Conservation (phyloP, 345 rosid species). For the Salix udensis region DNA sequence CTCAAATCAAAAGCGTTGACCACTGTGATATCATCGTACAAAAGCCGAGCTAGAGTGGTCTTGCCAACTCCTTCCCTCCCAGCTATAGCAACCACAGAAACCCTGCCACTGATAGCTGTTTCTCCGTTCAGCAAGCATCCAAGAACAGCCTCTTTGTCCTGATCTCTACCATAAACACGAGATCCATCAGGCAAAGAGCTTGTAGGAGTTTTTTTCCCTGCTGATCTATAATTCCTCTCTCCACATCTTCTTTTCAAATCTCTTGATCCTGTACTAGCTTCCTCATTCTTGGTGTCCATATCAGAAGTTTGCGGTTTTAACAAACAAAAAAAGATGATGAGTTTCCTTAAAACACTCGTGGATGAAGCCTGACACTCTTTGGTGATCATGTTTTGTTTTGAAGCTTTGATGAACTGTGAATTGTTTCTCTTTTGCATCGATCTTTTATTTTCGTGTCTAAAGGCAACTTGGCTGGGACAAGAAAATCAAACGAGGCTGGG, state of each 20-base stretch:
- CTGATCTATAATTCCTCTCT: background rate
- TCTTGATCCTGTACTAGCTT: background rate
- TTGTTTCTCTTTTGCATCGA: background rate
- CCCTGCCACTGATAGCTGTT: background rate
- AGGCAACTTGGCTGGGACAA: background rate
- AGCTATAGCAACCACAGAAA: background rate
- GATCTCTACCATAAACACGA: background rate
- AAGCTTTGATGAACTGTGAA: background rate
- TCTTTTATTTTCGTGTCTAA: background rate
- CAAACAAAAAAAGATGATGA: background rate
- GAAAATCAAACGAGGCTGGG: background rate
- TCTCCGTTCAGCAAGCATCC: background rate
- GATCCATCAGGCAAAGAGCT: background rate
- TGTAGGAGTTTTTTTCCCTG: background rate
- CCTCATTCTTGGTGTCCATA: background rate
- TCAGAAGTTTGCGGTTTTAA: no score
- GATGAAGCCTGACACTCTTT: no score
- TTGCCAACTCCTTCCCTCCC: background rate
- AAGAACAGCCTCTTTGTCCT: background rate
- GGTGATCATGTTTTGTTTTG: background rate
- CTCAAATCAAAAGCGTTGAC: background rate
- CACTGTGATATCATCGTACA: background rate
- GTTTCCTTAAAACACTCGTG: background rate
- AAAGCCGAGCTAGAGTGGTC: background rate
- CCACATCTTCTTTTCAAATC: background rate